Evolutionary conservation across 129 eudicot species (phyloP).

Genomic region (Helianthus tuberosus): DNA sequence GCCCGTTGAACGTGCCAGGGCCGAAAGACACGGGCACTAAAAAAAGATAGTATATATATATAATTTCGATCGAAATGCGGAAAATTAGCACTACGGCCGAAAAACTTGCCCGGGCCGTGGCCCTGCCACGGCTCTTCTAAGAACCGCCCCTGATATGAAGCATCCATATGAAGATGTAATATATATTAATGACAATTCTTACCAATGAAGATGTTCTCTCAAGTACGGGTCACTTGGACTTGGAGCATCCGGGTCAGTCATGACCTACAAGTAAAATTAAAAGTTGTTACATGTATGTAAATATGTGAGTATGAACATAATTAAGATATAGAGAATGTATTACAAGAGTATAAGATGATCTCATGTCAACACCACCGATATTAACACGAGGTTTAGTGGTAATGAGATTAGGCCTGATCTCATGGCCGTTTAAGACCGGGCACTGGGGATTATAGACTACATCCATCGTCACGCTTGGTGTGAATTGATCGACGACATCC

Average conservation of each 20-base stretch:
- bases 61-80: no score
- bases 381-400: conserved; percentile 63
- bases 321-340: conserved; percentile 5
- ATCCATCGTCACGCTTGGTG: conserved; percentile 64
- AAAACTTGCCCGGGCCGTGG: no score
- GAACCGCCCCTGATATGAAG: no score
- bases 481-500: conserved; percentile 81
- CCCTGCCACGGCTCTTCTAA: no score
- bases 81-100: no score
- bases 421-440: conserved; percentile 71
- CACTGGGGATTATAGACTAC: conserved; percentile 60
- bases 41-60: no score
- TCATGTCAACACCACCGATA: conserved; percentile 87
- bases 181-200: conserved; percentile 16
- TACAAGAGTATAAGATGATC: conserved; percentile 86
- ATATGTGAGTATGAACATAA: not conserved
- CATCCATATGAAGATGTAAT: no score
- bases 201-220: conserved; percentile 94
- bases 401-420: conserved; percentile 71
- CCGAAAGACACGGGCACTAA: no score
- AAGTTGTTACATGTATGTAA: conserved; percentile 6
- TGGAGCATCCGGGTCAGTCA: conserved; percentile 97
- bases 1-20: no score
- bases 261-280: conserved; percentile 47
- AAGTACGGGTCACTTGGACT: conserved; percentile 88